Percentiles rank a stretch among this genome's conserved stretches.
phyloP scores from a whole-genome alignment of 768 basidiomycete genomes.

The Scleroderma bovista region DNA sequence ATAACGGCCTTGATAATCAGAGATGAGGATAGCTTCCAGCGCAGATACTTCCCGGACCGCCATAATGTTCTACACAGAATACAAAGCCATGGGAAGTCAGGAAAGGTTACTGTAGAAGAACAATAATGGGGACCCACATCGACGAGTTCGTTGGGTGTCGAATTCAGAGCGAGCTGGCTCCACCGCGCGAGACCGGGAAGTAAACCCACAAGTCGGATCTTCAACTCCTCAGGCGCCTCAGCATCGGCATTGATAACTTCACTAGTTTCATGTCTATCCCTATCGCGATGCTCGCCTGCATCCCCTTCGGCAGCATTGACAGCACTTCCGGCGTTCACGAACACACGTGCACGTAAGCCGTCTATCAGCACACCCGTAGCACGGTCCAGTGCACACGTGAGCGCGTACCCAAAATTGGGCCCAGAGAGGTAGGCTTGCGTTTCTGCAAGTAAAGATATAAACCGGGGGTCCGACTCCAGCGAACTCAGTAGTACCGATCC shows the following conservation, averaged over 20 bases:
- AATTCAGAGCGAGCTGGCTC: slow-evolving; percentile 63
- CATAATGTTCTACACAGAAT: slow-evolving; percentile 47
- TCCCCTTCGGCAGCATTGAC: slow-evolving; percentile 9
- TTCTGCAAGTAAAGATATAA: slow-evolving; percentile 62
- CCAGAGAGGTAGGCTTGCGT: slow-evolving; percentile 59
- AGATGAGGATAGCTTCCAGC: slow-evolving; percentile 70
- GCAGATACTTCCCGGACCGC: slow-evolving; percentile 58
- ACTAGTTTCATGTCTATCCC: slow-evolving; percentile 10
- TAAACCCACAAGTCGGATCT: slow-evolving; percentile 70
- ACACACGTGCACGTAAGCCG: slow-evolving; percentile 61
- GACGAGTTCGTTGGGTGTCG: slow-evolving; percentile 72
- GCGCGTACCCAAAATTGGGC: slow-evolving; percentile 62
- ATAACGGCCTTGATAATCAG: slow-evolving; percentile 54
- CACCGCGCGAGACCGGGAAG: slow-evolving; percentile 77
- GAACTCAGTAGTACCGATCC: neutral
- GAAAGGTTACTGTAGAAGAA: no score
- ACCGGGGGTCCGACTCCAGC: slow-evolving; percentile 29
- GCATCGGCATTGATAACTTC: slow-evolving; percentile 5
- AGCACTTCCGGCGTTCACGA: slow-evolving; percentile 30
- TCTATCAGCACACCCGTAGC: slow-evolving; percentile 61
- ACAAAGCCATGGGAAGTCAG: neutral
- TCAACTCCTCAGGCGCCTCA: slow-evolving; percentile 25
- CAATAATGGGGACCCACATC: slow-evolving; percentile 59
- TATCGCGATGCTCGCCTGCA: slow-evolving; percentile 4
- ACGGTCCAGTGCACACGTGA: slow-evolving; percentile 68